Evolutionary conservation across 495 filamentous ascomycete species (phyloP).

Genomic region (Aspergillus panamensis): DNA sequence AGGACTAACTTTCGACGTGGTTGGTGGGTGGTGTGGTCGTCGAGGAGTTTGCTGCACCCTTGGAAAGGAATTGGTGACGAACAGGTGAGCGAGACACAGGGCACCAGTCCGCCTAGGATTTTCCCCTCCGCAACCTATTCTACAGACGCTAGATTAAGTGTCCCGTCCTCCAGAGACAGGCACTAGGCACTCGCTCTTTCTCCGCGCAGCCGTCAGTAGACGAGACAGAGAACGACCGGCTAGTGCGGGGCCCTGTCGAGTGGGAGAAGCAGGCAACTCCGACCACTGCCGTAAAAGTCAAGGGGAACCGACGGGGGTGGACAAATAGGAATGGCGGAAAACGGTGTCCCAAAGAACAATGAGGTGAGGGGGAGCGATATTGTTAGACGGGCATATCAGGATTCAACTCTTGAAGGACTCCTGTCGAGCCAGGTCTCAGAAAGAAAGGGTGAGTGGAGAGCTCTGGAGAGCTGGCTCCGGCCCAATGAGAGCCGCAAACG

Average conservation of each 20-base stretch:
- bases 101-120: neutral
- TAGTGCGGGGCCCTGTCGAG: constrained; percentile 15
- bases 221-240: constrained; percentile 1
- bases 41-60: neutral
- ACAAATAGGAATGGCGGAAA: neutral
- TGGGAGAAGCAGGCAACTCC: neutral
- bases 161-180: neutral
- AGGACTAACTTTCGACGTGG: too few species aligned
- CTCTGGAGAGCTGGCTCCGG: constrained; percentile 20
- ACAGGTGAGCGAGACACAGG: neutral
- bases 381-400: neutral
- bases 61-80: neutral
- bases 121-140: too few species aligned
- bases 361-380: neutral
- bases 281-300: neutral
- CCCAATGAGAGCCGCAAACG: constrained; percentile 7
- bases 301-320: neutral
- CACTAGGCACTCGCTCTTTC: neutral
- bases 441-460: constrained; percentile 17
- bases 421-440: constrained; percentile 7
- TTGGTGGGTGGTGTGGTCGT: neutral
- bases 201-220: neutral
- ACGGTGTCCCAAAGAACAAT: neutral
- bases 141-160: too few species aligned
- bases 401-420: constrained; percentile 6